These are phyloP conservation scores for Condylostoma magnum DNA, from an alignment of 169 alveolate genomes.

Conservation along the genomic window DNA sequence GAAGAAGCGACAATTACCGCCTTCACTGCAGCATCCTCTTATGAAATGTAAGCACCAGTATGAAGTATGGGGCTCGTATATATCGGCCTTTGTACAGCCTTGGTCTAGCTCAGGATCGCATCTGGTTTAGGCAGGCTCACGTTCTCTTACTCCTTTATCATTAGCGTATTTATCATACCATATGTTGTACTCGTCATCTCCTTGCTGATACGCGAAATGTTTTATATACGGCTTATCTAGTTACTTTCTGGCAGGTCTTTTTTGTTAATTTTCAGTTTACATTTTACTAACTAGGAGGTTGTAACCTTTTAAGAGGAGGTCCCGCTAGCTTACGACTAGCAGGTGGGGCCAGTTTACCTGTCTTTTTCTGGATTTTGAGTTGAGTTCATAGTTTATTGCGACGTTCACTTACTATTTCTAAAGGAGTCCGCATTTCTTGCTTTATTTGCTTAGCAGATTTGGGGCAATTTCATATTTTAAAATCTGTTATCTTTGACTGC, in stretches of 20 bases:
- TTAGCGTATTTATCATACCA: slow-evolving; percentile 98
- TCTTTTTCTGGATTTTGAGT: slow-evolving; percentile 7
- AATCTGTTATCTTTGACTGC: slow-evolving; percentile 11
- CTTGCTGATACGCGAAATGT: slow-evolving; percentile 88
- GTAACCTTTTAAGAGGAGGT: slow-evolving; percentile 34
- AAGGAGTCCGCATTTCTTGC: slow-evolving; percentile 8
- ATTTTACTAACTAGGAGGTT: slow-evolving; percentile 29
- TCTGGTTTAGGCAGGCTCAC: slow-evolving; percentile 87
- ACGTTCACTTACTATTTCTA: slow-evolving; percentile 13
- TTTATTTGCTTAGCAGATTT: not conserved
- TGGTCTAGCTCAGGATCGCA: slow-evolving; percentile 94
- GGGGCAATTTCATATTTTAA: slow-evolving; percentile 3
- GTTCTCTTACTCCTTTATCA: slow-evolving; percentile 85
- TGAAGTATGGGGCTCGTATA: slow-evolving; percentile 75
- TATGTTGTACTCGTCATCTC: slow-evolving; percentile 97
- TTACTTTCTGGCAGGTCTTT: slow-evolving; percentile 83
- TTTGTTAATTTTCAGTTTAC: slow-evolving; percentile 54
- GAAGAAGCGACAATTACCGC: slow-evolving; percentile 94
- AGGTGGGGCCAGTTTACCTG: not conserved
- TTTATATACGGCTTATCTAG: slow-evolving; percentile 66
- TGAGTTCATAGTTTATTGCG: not conserved
- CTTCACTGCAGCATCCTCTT: slow-evolving; percentile 97
- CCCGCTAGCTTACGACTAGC: not conserved
- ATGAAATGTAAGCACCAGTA: slow-evolving; percentile 96
- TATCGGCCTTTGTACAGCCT: slow-evolving; percentile 97